Evolutionary conservation across 257 asterid genomes (phyloP).

Genomic region (Solanum appendiculatum): DNA sequence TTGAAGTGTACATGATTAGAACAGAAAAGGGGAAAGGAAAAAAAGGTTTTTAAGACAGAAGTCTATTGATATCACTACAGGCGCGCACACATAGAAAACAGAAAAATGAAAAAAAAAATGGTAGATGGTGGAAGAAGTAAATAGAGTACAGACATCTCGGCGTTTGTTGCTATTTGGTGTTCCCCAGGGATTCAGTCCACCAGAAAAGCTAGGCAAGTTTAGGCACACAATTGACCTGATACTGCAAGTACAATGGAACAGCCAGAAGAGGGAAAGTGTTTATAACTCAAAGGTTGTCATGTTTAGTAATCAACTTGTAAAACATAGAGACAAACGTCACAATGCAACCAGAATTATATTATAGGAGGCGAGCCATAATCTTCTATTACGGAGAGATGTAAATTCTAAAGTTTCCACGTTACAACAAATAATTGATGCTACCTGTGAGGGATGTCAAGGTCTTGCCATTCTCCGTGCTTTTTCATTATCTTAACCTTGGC

Average conservation of each 20-base stretch:
- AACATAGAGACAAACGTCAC: neutral
- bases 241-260: slow-evolving; percentile 23
- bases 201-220: slow-evolving; percentile 93
- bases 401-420: neutral
- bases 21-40: neutral
- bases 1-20: neutral
- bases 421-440: slow-evolving; percentile 1
- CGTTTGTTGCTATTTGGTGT: slow-evolving; percentile 49
- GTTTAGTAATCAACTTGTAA: neutral
- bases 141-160: slow-evolving; percentile 43
- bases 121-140: neutral
- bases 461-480: slow-evolving; percentile 60
- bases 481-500: slow-evolving; percentile 75
- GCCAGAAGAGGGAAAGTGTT: neutral
- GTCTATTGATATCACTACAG: neutral
- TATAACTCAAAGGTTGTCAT: neutral
- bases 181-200: slow-evolving; percentile 99
- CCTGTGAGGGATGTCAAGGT: slow-evolving; percentile 61
- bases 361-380: neutral
- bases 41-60: neutral
- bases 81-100: neutral
- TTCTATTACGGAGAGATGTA: neutral
- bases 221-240: slow-evolving; percentile 86
- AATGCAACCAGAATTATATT: neutral
- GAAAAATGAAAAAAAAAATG: neutral